These are phyloP conservation scores for Saccharomycopsis lassenensis DNA, from an alignment of 805 yeast species.

Conservation along the genomic window DNA sequence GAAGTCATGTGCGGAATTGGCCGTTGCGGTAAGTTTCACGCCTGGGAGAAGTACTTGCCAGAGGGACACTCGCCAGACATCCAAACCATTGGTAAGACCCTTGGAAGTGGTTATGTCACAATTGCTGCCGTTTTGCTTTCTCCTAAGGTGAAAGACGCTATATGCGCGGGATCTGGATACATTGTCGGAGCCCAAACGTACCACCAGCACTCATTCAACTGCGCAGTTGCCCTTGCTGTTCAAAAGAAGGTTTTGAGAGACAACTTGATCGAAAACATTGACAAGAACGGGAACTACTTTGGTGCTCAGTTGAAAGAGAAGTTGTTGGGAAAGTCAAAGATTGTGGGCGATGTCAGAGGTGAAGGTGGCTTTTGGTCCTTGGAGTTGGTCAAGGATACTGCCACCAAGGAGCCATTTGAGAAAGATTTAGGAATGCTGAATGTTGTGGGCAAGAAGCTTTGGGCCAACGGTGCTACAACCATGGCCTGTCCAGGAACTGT, in stretches of 20 bases:
- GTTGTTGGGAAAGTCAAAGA: slow-evolving; percentile 21
- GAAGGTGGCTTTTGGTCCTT: slow-evolving; percentile 45
- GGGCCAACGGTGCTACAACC: slow-evolving; percentile 31
- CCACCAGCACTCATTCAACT: slow-evolving; percentile 36
- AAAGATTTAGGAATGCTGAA: slow-evolving; percentile 23
- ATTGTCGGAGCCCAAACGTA: slow-evolving; percentile 39
- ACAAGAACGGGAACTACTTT: slow-evolving; percentile 32
- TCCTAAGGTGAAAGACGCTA: slow-evolving; percentile 28
- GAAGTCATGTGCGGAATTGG: slow-evolving; percentile 51
- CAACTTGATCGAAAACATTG: slow-evolving; percentile 30
- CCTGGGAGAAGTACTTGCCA: slow-evolving; percentile 31
- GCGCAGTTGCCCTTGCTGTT: slow-evolving; percentile 36
- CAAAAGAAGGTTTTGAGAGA: slow-evolving; percentile 30
- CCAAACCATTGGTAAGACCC: slow-evolving; percentile 36
- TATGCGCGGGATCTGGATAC: slow-evolving; percentile 27
- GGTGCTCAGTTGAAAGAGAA: slow-evolving; percentile 27
- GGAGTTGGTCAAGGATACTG: slow-evolving; percentile 38
- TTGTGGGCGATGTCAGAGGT: slow-evolving; percentile 45
- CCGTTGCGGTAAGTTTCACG: slow-evolving; percentile 36
- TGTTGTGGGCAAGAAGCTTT: slow-evolving; percentile 27
- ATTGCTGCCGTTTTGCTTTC: slow-evolving; percentile 33
- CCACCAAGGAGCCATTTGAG: slow-evolving; percentile 35
- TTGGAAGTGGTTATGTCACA: slow-evolving; percentile 39
- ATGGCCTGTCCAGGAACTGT: slow-evolving; percentile 32
- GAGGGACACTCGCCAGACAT: slow-evolving; percentile 36